Evolutionary conservation across 2,329 filamentous ascomycete genomes (phyloP).

Genomic region (Volutella citrinella): DNA sequence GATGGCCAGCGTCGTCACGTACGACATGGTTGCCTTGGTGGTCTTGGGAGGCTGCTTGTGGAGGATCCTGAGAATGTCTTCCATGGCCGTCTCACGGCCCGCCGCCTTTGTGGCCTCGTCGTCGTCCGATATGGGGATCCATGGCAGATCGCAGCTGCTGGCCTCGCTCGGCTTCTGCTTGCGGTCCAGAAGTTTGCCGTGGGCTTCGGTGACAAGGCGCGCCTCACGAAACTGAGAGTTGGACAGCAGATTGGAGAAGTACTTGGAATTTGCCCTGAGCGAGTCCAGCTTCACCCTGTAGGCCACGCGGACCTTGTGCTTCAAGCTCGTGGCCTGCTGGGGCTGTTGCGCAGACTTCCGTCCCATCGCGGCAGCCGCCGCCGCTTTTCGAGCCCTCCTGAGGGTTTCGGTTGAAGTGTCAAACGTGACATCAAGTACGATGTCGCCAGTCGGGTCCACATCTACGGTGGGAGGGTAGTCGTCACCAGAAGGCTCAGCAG

Average conservation of each 20-base stretch:
- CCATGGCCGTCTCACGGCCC: slow-evolving; percentile 59
- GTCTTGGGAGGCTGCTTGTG: slow-evolving; percentile 51
- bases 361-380: slow-evolving; percentile 30
- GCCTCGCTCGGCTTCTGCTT: slow-evolving; percentile 48
- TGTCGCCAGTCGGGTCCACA: slow-evolving; percentile 58
- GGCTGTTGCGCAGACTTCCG: slow-evolving; percentile 26
- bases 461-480: slow-evolving; percentile 39
- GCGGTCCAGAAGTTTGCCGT: slow-evolving; percentile 46
- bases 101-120: slow-evolving; percentile 63
- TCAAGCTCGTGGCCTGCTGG: slow-evolving; percentile 28
- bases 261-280: slow-evolving; percentile 62
- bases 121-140: slow-evolving; percentile 62
- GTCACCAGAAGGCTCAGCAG: slow-evolving; percentile 24
- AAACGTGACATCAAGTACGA: slow-evolving; percentile 65
- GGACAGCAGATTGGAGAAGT: slow-evolving; percentile 66
- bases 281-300: slow-evolving; percentile 60
- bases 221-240: slow-evolving; percentile 63
- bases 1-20: slow-evolving; percentile 65
- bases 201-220: slow-evolving; percentile 47
- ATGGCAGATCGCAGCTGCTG: slow-evolving; percentile 53
- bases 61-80: slow-evolving; percentile 65
- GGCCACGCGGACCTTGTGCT: slow-evolving; percentile 38
- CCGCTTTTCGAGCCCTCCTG: slow-evolving; percentile 40
- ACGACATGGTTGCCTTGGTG: slow-evolving; percentile 49
- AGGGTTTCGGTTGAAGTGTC: slow-evolving; percentile 54